Base-by-base conservation (phyloP, 2,329 filamentous ascomycete species). In the Phoma sp. region DNA sequence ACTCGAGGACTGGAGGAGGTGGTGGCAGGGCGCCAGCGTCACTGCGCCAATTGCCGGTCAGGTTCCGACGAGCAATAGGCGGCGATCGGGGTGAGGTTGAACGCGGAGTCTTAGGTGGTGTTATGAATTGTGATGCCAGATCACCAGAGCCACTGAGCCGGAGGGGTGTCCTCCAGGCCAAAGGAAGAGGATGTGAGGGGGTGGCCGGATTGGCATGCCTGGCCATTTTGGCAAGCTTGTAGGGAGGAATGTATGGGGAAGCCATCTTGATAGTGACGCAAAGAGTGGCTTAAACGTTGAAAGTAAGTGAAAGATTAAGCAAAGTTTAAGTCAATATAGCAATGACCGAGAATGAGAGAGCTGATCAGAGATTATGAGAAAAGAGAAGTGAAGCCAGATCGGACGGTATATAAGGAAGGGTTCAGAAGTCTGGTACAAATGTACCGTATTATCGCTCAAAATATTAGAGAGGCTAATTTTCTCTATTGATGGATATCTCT, bases 91-190 rank as follows among this genome's bases (percentile, higher is more conserved):
- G 4, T 32, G 38, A 5, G n/a, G 21, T 9, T 23, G 14, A 5
- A 5, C 17, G 17, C 3, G 34, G 34, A 21, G 42, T 7, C n/a
- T 25, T 6, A 7, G 26, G 29, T 11, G 18, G 15, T 20, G 20
- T 7, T 37, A 28, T 33, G 21, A 28, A n/a, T 39, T 18, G 34
- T 47, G 33, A 15, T 38, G 45, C 14, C 33, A 26, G 15, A 12
- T 7, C 40, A 43, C 29, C 29, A 33, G 28, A 33, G 40, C 40
- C 25, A 42, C 39, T n/a, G n/a, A n/a, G n/a, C n/a, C n/a, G n/a
- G n/a, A n/a, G n/a, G n/a, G n/a, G n/a, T n/a, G n/a, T n/a, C n/a
- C n/a, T n/a, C n/a, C n/a, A n/a, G n/a, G n/a, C n/a, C n/a, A n/a
- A n/a, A n/a, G 2, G 29, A 14, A 14, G 29, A 30, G 29, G 11